phyloP scores from a whole-genome alignment of 495 filamentous ascomycete genomes.

The Podospora conica region DNA sequence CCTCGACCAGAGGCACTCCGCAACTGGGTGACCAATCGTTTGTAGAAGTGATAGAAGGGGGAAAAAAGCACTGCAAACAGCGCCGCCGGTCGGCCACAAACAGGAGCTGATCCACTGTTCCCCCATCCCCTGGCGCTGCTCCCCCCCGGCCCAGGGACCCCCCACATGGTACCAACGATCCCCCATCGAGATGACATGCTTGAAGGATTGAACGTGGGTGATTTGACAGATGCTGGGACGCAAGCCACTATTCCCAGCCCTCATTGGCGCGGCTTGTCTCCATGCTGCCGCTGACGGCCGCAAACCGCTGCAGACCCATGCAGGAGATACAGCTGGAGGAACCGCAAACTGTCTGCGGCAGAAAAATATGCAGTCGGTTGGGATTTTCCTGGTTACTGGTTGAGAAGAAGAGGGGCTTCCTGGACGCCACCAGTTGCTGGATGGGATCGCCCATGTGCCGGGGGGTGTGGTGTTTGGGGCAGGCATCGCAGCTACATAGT shows the following conservation, averaged over 20 bases:
- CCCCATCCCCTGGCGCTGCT: not conserved
- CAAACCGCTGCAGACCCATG: not conserved
- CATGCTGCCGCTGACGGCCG: not conserved
- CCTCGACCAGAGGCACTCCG: not conserved
- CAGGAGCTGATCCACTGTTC: not conserved
- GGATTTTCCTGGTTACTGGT: not conserved
- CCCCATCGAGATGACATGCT: not conserved
- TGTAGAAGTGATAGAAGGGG: not conserved
- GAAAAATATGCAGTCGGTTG: not conserved
- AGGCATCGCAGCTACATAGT: not conserved
- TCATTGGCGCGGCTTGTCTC: not conserved
- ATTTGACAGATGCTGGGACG: not conserved
- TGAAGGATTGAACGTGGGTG: not conserved
- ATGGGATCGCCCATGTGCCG: not conserved
- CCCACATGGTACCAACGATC: not conserved
- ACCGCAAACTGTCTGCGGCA: not conserved
- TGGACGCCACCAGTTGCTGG: not conserved
- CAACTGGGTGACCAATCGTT: constrained; percentile 16
- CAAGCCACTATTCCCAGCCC: not conserved
- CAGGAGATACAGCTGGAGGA: not conserved
- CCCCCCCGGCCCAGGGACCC: not conserved
- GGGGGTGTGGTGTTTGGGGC: not conserved
- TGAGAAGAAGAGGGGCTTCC: not conserved
- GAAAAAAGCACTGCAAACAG: constrained; percentile 14
- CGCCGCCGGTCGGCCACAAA: constrained; percentile 3